Evolutionary conservation across 2,329 filamentous ascomycete genomes (phyloP).

Genomic region (Neofusicoccum sp.): DNA sequence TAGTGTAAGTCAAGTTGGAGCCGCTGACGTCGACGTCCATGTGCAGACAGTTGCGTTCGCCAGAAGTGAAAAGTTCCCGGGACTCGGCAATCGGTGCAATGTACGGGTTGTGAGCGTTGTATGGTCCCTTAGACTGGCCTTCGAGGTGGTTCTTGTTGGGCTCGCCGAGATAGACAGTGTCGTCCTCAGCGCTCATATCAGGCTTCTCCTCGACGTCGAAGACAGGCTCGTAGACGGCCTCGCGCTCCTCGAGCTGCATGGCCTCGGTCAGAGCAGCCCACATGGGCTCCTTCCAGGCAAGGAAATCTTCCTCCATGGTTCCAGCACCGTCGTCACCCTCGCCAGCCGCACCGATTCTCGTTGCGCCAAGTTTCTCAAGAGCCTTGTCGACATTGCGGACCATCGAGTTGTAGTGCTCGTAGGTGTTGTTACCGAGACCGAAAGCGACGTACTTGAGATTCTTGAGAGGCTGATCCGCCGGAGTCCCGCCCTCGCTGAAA

Average conservation of each 20-base stretch:
- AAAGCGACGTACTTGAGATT: constrained; percentile 94
- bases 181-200: constrained; percentile 68
- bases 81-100: constrained; percentile 92
- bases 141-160: constrained; percentile 95
- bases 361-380: constrained; percentile 77
- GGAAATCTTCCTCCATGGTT: constrained; percentile 99
- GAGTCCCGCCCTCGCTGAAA: constrained; percentile 67
- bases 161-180: constrained; percentile 89
- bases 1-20: constrained; percentile 90
- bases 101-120: constrained; percentile 94
- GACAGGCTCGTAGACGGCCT: constrained; percentile 91
- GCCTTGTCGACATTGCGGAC: constrained; percentile 85
- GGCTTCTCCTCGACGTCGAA: constrained; percentile 79
- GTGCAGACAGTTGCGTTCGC: constrained; percentile 92
- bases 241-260: constrained; percentile 89
- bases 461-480: constrained; percentile 63
- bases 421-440: constrained; percentile 97
- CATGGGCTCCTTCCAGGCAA: constrained; percentile 99
- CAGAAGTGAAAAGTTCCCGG: constrained; percentile 83
- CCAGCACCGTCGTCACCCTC: constrained; percentile 97
- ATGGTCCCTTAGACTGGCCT: constrained; percentile 78
- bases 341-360: constrained; percentile 80
- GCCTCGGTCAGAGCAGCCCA: constrained; percentile 80
- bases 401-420: constrained; percentile 99
- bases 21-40: constrained; percentile 90